phyloP scores from a whole-genome alignment of 768 basidiomycete species.

The Lactarius trivialis region DNA sequence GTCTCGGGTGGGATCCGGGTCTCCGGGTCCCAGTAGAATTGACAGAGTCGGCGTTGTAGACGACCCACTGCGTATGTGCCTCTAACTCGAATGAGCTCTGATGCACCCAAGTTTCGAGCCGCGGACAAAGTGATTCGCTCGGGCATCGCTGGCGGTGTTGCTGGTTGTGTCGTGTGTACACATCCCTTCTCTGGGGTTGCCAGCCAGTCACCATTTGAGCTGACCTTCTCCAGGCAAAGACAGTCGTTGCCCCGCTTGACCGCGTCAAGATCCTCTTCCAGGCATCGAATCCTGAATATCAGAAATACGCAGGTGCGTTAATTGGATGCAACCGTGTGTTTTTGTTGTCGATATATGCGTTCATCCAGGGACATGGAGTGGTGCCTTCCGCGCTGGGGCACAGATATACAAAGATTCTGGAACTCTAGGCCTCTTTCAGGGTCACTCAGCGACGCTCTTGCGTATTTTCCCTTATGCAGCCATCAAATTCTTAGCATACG shows the following conservation, averaged over 20 bases:
- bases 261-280: constrained; percentile 99
- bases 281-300: constrained; percentile 91
- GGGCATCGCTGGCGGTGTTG: constrained; percentile 87
- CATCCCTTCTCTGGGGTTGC: constrained; percentile 6
- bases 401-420: constrained; percentile 68
- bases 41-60: too few relatives aligned
- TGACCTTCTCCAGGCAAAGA: constrained; percentile 64
- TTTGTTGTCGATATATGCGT: background rate
- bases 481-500: constrained; percentile 96
- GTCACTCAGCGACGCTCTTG: constrained; percentile 90
- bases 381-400: constrained; percentile 68
- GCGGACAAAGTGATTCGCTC: constrained; percentile 54
- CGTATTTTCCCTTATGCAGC: constrained; percentile 96
- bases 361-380: constrained; percentile 75
- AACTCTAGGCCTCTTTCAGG: constrained; percentile 80
- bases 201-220: too few relatives aligned
- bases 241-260: constrained; percentile 91
- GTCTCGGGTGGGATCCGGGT: too few relatives aligned
- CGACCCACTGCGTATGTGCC: constrained; percentile 12
- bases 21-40: too few relatives aligned
- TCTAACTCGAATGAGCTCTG: constrained; percentile 49
- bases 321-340: too few relatives aligned
- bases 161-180: constrained; percentile 80
- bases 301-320: constrained; percentile 79
- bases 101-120: constrained; percentile 34